These are phyloP conservation scores for Cystobasidium ongulense DNA, from an alignment of 768 basidiomycete genomes.

Conservation along the genomic window DNA sequence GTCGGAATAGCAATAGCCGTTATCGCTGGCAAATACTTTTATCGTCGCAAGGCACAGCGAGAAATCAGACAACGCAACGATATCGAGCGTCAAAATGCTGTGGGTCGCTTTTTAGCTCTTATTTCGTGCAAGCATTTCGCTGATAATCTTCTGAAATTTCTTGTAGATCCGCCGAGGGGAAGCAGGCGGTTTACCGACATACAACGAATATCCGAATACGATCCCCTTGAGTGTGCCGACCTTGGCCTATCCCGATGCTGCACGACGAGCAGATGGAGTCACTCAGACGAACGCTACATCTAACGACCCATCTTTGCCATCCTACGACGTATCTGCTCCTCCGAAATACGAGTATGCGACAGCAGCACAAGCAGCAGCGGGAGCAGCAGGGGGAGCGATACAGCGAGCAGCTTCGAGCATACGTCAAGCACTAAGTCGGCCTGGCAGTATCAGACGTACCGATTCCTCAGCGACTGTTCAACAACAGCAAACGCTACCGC, in stretches of 20 bases:
- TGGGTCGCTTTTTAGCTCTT: not conserved
- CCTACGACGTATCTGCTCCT: not conserved
- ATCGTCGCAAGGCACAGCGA: not conserved
- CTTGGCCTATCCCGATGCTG: slow-evolving; percentile 11
- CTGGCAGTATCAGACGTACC: not conserved
- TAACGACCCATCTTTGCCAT: not conserved
- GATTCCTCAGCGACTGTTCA: not conserved
- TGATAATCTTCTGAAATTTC: not conserved
- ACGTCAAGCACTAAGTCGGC: not conserved
- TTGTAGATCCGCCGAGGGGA: slow-evolving; percentile 9
- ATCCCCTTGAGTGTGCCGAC: slow-evolving; percentile 13
- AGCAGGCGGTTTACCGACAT: slow-evolving; percentile 16
- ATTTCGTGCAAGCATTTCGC: not conserved
- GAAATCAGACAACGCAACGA: not conserved
- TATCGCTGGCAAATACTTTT: slow-evolving; percentile 11
- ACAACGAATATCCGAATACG: not conserved
- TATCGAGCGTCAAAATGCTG: slow-evolving; percentile 6
- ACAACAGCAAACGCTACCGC: not conserved
- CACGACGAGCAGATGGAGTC: not conserved
- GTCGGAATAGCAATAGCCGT: slow-evolving; percentile 9
- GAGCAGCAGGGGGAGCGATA: not conserved
- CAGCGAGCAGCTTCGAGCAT: not conserved
- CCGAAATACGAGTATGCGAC: slow-evolving; percentile 18
- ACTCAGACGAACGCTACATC: not conserved
- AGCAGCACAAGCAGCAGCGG: slow-evolving; percentile 1